Evolutionary conservation across 768 basidiomycete genomes (phyloP), one percentile per base, ranked within the genome.

Genomic region (Lyophyllum semitale): DNA sequence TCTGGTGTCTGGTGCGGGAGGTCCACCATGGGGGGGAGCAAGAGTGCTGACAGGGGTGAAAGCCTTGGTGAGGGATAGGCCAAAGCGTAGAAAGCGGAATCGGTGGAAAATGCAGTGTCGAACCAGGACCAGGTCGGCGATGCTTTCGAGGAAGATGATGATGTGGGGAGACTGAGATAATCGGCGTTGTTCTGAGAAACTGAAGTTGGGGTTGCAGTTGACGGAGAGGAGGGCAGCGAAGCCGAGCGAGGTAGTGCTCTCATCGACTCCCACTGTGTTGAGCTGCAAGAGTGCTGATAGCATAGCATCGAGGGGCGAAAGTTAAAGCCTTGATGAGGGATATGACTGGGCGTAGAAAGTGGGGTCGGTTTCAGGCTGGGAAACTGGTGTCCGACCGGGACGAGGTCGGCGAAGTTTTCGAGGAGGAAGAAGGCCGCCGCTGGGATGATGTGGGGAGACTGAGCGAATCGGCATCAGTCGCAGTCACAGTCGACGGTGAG

Each of bases 121-220:
- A 50, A 46, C 37, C 47, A 49, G 8, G 48, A 43, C 29, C 29
- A 27, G 13, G 54, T 43, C 25, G 43, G 54, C 46, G 32, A 27
- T n/a, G 17, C 17, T 41, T 25, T 20, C 23, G 23, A 40, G 0
- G 52, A 51, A 9, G 18, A 5, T 8, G 48, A 33, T 6, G 37
- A 7, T 7, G 6, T 13, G 4, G 37, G 37, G 9, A 18, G 17
- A 38, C n/a, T n/a, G n/a, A 38, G 37, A 4, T 4, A 3, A n/a
- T n/a, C 37, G 17, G n/a, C 4, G 4, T 2, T 18, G 5, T 4
- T 38, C 37, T 38, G 17, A 5, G 37, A 2, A 38, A 12, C 3
- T 15, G n/a, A 4, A 38, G 17, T 38, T n/a, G n/a, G n/a, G n/a
- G n/a, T n/a, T 15, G 37, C n/a, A n/a, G n/a, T n/a, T n/a, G n/a